These are phyloP conservation scores for Aspergillus proliferans DNA, from an alignment of 2,329 filamentous ascomycete genomes.

Conservation along the genomic window DNA sequence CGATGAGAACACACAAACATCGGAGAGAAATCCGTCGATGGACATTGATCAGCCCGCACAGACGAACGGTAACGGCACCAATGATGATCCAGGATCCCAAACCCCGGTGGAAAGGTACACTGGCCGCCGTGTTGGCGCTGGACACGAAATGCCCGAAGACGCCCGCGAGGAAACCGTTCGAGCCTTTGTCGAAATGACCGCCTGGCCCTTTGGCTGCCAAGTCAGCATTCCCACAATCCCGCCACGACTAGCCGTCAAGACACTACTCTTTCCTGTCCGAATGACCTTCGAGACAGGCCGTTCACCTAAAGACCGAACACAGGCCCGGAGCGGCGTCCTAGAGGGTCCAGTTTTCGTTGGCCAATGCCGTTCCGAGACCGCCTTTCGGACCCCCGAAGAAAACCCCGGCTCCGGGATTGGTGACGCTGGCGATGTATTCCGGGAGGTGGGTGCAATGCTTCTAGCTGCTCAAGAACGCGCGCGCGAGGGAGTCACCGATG, in stretches of 20 bases:
- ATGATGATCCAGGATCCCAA: background rate
- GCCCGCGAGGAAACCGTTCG: constrained; percentile 52
- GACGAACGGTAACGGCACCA: background rate
- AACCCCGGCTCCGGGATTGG: constrained; percentile 24
- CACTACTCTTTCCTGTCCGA: constrained; percentile 51
- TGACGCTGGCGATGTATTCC: constrained; percentile 48
- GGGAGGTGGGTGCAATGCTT: constrained; percentile 53
- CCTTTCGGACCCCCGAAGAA: constrained; percentile 40
- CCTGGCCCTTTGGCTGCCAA: constrained; percentile 54
- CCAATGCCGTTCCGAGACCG: constrained; percentile 50
- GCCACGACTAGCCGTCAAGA: constrained; percentile 44
- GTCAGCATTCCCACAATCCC: constrained; percentile 42
- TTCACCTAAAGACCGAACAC: constrained; percentile 46
- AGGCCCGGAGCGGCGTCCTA: constrained; percentile 49
- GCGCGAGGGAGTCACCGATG: constrained; percentile 48
- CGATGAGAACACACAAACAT: constrained; percentile 8
- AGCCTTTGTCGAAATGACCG: constrained; percentile 52
- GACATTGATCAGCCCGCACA: constrained; percentile 14
- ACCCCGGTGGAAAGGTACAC: constrained; percentile 42
- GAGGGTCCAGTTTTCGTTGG: constrained; percentile 54
- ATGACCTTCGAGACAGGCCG: constrained; percentile 51
- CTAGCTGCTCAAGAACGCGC: constrained; percentile 55
- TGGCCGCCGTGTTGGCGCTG: constrained; percentile 53
- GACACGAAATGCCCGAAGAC: constrained; percentile 53
- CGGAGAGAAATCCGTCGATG: constrained; percentile 15